Evolutionary conservation across 495 filamentous ascomycete species (phyloP), one percentile per base, ranked within the genome.

Genomic region (Aspergillus ostianus): DNA sequence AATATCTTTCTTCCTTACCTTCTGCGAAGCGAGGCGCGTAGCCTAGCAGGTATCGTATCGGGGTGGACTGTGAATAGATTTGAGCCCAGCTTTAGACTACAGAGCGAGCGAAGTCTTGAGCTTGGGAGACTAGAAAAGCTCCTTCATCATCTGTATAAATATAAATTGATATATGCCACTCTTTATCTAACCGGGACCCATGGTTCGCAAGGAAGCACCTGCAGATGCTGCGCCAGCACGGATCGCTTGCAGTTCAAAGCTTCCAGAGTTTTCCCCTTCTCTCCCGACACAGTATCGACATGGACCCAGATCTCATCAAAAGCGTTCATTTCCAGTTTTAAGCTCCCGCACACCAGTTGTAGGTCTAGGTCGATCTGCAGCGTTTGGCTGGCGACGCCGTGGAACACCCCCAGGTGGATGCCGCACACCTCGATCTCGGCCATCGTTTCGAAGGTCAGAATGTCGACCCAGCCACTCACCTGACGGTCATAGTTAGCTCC

Each of bases 371-470:
- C 18, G 15, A 50, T 21, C 47, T 26, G 47, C 4, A 50, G 23
- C 6, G 19, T 21, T 10, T 26, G 47, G 23, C 23, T 50, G 47
- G 47, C 23, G 19, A 50, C 15, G 15, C 47, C 47, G 23, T 50
- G 47, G 47, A 50, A 50, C 19, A 26, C 47, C 17, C 47, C 47
- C 47, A 50, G 47, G 23, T 50, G 19, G 23, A 50, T 50, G 18
- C 47, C 47, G 15, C 47, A 20, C 8, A 50, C 47, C 8, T 50
- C 47, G 12, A 50, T 20, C 47, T 26, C 19, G 17, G 21, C 18
- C 47, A 50, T 50, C 8, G 47, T 26, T 26, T 50, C 47, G n/a
- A 50, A 50, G 15, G 47, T 50, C 9, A 50, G 18, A 10, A 26
- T 20, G 15, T 50, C 47, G 47, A 50, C 47, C 47, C 47, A 50